Base-by-base conservation (phyloP, 2,329 filamentous ascomycete genomes). In the Alternaria sp. region DNA sequence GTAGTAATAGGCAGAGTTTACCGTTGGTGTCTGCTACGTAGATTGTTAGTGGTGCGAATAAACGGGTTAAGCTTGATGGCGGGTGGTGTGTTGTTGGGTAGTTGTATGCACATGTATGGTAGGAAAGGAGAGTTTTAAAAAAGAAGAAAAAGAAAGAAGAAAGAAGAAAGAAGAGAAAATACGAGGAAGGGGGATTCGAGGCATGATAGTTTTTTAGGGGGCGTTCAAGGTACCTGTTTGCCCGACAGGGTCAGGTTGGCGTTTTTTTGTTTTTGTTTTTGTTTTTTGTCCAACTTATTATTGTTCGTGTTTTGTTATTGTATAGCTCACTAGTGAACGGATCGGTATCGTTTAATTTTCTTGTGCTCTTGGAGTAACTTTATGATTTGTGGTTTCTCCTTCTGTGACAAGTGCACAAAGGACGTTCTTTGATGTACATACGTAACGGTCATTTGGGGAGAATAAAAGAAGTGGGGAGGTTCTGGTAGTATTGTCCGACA, bases 21-120 rank as follows among this genome's bases (percentile, higher is more conserved):
- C 70, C 69, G n/a, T 62, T 74, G 33, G 69, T 74, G 2, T 68
- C 70, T 48, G 72, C 70, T 52, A 68, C 67, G 17, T 73, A 69
- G 64, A 26, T 11, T 51, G 51, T 28, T 23, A 49, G 41, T 36
- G 34, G 48, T 5, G n/a, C 41, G n/a, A 60, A 17, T 17, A 17
- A 60, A 34, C 41, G 55, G n/a, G 3, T 58, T 31, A 54, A 54
- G 13, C 17, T 58, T 9, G 24, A 40, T 21, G 14, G 10, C 29
- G 40, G 8, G 26, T 10, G 44, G 29, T 24, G 11, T 36, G 46
- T 9, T 49, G 46, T 49, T 34, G 33, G 45, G 10, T 36, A 29
- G 23, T 8, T 7, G 23, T 46, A 17, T 17, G 24, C 8, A 33
- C 21, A 13, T 6, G 17, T 10, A 17, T 13, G 46, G 28, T 33